These are phyloP conservation scores for Hsuehochloa calcarea DNA, from an alignment of 176 grass and related monocot species.

Conservation along the genomic window DNA sequence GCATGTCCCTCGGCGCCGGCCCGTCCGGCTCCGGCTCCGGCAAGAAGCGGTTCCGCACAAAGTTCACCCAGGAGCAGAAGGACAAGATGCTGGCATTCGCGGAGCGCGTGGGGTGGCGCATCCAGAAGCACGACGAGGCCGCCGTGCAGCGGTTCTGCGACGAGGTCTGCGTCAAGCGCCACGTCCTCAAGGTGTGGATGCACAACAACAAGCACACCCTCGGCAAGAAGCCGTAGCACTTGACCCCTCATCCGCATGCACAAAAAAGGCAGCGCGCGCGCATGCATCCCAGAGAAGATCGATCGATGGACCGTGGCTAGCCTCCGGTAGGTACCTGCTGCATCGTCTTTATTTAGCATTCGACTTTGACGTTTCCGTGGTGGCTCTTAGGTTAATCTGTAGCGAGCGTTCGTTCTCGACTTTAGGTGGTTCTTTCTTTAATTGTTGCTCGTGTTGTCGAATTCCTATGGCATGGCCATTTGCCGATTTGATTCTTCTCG, in stretches of 20 bases:
- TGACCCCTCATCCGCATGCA: background rate
- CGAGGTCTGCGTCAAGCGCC: constrained; percentile 74
- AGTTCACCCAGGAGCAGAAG: constrained; percentile 95
- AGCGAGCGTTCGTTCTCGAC: constrained; percentile 37
- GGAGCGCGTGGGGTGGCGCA: constrained; percentile 87
- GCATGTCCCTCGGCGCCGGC: constrained; percentile 36
- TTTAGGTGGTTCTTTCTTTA: constrained; percentile 27
- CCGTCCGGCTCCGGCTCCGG: constrained; percentile 51
- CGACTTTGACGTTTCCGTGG: background rate
- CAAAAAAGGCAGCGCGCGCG: background rate
- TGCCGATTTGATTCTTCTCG: constrained; percentile 40
- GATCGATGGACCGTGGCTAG: background rate
- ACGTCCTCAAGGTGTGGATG: constrained; percentile 99
- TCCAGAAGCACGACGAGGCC: constrained; percentile 93
- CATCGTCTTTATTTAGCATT: constrained; percentile 9
- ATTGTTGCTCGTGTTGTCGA: constrained; percentile 29
- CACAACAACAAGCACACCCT: constrained; percentile 97
- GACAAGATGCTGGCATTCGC: constrained; percentile 87
- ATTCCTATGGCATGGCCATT: constrained; percentile 39
- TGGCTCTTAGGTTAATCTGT: constrained; percentile 39
- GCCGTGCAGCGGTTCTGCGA: constrained; percentile 88
- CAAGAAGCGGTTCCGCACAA: constrained; percentile 89
- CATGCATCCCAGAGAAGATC: constrained; percentile 1
- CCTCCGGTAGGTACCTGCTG: constrained; percentile 32
- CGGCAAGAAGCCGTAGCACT: constrained; percentile 69